phyloP scores from a whole-genome alignment of 768 basidiomycete species.

The Rubroboletus satanas region DNA sequence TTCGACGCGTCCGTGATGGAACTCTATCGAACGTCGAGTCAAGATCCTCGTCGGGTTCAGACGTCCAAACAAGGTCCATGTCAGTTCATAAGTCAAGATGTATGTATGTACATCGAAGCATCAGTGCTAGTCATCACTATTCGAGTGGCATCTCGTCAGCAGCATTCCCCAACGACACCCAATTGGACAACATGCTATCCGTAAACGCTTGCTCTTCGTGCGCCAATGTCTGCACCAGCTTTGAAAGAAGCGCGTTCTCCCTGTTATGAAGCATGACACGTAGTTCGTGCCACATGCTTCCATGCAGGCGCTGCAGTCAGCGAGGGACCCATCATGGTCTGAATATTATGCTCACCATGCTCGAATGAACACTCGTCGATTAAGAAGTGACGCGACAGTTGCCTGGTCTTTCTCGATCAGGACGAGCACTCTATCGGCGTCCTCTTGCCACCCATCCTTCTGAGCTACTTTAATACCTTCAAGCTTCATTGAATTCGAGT shows the following conservation, averaged over 20 bases:
- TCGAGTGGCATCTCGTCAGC: slow-evolving; percentile 86
- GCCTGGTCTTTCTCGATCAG: slow-evolving; percentile 84
- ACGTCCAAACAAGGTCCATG: slow-evolving; percentile 9
- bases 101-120: slow-evolving; percentile 6
- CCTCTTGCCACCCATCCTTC: slow-evolving; percentile 84
- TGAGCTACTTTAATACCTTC: slow-evolving; percentile 64
- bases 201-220: slow-evolving; percentile 69
- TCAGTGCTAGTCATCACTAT: slow-evolving; percentile 33
- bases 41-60: not conserved
- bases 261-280: slow-evolving; percentile 87
- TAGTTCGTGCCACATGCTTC: slow-evolving; percentile 94
- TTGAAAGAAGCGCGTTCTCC: slow-evolving; percentile 77
- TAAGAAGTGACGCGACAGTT: slow-evolving; percentile 68
- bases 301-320: slow-evolving; percentile 5
- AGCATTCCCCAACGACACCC: slow-evolving; percentile 67
- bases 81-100: slow-evolving; percentile 11
- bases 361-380: slow-evolving; percentile 80
- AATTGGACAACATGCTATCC: slow-evolving; percentile 61
- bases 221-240: slow-evolving; percentile 68
- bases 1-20: not conserved
- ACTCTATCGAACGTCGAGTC: not conserved
- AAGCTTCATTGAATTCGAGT: slow-evolving; percentile 68
- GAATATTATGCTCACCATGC: slow-evolving; percentile 56
- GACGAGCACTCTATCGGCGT: slow-evolving; percentile 70
- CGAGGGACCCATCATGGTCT: not conserved